Conservation (phyloP, 148 eudicot genomes). For the Polygonum aviculare region DNA sequence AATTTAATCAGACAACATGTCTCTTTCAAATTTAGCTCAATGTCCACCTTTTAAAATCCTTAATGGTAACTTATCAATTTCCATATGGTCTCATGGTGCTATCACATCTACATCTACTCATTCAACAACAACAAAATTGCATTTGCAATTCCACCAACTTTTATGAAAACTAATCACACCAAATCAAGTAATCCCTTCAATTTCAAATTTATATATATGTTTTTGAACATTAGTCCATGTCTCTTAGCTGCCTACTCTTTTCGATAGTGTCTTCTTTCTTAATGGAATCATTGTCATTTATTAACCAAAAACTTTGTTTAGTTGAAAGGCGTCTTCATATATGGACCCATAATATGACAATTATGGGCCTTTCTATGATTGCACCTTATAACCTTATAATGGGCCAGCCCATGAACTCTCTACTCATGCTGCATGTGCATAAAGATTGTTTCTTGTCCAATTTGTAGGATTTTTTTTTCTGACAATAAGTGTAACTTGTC, state of each 20-base stretch:
- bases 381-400: not conserved
- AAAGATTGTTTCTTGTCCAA: not conserved
- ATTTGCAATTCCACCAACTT: slow-evolving; percentile 5
- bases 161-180: not conserved
- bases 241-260: not conserved
- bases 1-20: not conserved
- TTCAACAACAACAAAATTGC: not conserved
- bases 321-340: not conserved
- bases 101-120: not conserved
- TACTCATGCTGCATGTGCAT: not conserved
- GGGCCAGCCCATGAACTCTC: not conserved
- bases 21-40: not conserved
- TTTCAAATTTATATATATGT: not conserved
- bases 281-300: not conserved
- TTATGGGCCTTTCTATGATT: not conserved
- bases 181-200: not conserved
- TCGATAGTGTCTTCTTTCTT: not conserved
- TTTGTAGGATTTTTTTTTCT: not conserved
- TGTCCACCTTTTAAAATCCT: not conserved
- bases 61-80: not conserved
- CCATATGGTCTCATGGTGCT: slow-evolving; percentile 3
- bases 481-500: not conserved
- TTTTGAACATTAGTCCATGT: not conserved
- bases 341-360: not conserved
- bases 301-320: not conserved